Percentiles rank a stretch among this genome's conserved stretches.
phyloP scores from a whole-genome alignment of 2,329 filamentous ascomycete species.

The Dryadomyces quercivorus region DNA sequence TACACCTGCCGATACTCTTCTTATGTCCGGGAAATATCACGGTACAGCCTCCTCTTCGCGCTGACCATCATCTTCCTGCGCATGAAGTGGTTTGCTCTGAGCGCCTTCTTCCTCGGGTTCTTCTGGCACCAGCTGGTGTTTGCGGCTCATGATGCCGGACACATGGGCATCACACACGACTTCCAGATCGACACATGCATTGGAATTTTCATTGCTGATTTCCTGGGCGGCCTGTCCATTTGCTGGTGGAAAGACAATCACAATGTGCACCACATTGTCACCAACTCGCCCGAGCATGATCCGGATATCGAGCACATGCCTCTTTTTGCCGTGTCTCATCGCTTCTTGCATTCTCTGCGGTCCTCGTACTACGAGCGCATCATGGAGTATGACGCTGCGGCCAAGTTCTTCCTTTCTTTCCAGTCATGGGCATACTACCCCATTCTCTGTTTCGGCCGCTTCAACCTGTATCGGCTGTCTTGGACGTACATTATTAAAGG shows the following conservation, averaged over 20 bases:
- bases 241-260: conserved; percentile 98
- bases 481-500: conserved; percentile 65
- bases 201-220: conserved; percentile 84
- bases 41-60: conserved; percentile 58
- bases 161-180: conserved; percentile 93
- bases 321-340: conserved; percentile 76
- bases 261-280: conserved; percentile 94
- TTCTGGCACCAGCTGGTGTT: conserved; percentile 96
- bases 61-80: conserved; percentile 50
- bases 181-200: conserved; percentile 75
- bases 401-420: conserved; percentile 56
- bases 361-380: conserved; percentile 76
- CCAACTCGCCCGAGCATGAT: conserved; percentile 89
- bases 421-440: conserved; percentile 79
- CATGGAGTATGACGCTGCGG: conserved; percentile 66
- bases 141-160: conserved; percentile 84
- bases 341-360: conserved; percentile 58
- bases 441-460: conserved; percentile 66
- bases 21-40: conserved; percentile 61
- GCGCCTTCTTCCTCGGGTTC: conserved; percentile 63
- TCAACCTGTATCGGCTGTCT: conserved; percentile 76
- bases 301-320: conserved; percentile 90
- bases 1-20: conserved; percentile 75
- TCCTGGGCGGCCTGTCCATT: conserved; percentile 74
- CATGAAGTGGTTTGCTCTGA: conserved; percentile 53